Percentiles rank a stretch among this genome's conserved stretches.
Conservation (phyloP, 2,329 filamentous ascomycete genomes). For the Trichoderma guizhouense region DNA sequence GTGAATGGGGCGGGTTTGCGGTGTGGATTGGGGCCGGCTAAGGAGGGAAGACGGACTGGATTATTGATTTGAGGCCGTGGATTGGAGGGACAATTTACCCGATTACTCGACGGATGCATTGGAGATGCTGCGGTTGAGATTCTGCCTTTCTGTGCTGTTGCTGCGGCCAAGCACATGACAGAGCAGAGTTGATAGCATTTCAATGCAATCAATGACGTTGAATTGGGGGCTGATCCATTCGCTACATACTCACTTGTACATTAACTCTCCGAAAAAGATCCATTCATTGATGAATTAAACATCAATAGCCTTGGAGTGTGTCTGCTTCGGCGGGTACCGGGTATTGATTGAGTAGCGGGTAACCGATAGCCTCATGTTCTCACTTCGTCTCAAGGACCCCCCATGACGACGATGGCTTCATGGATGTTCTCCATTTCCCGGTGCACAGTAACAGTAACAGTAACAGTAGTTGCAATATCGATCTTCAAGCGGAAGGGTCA, state of each 20-base stretch:
- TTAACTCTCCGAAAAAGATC: background rate
- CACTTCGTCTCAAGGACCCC: background rate
- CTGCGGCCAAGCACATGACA: background rate
- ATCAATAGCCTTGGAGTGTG: background rate
- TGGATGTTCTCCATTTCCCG: background rate
- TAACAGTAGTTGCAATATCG: background rate
- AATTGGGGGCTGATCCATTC: background rate
- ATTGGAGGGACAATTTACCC: background rate
- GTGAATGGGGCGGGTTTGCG: background rate
- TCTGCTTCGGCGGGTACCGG: background rate
- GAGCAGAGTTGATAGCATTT: background rate
- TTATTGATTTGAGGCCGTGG: background rate
- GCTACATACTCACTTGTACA: background rate
- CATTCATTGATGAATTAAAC: background rate
- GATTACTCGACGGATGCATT: background rate
- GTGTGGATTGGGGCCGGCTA: background rate
- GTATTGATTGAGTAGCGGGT: background rate
- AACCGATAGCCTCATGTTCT: background rate
- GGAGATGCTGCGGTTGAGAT: background rate
- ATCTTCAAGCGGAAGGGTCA: background rate
- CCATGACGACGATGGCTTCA: background rate
- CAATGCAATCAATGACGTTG: background rate
- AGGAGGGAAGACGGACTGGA: background rate
- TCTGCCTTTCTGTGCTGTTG: background rate
- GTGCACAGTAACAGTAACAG: background rate